Percentiles rank a stretch among this genome's conserved stretches.
Conservation (phyloP, 2,329 filamentous ascomycete genomes). For the Botrytis galanthina region DNA sequence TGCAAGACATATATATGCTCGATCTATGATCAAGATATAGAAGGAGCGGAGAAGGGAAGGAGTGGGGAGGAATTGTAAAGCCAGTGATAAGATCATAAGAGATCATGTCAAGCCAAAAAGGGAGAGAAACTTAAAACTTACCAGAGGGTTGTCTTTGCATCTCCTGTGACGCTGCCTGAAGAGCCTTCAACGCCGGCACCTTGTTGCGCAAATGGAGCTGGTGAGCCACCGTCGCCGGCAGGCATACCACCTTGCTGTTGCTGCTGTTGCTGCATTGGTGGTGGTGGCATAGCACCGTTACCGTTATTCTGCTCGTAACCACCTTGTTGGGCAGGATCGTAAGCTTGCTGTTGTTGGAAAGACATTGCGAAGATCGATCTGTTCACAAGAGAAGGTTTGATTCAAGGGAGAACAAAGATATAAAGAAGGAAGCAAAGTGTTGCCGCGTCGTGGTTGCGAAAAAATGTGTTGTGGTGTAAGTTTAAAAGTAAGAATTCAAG, state of each 20-base stretch:
- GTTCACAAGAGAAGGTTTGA: background rate
- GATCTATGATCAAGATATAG: background rate
- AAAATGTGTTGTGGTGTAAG: slow-evolving; percentile 12
- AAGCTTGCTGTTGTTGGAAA: slow-evolving; percentile 31
- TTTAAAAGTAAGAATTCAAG: slow-evolving; percentile 18
- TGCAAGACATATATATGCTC: slow-evolving; percentile 41
- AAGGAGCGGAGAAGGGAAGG: background rate
- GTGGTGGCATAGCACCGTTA: slow-evolving; percentile 43
- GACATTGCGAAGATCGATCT: slow-evolving; percentile 2
- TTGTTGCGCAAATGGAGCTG: slow-evolving; percentile 49
- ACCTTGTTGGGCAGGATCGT: slow-evolving; percentile 60
- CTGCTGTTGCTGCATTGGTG: slow-evolving; percentile 45
- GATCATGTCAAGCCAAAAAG: background rate
- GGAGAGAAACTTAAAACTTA: slow-evolving; percentile 38
- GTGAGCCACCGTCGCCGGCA: slow-evolving; percentile 59
- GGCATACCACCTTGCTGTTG: slow-evolving; percentile 29
- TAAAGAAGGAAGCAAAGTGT: slow-evolving; percentile 4
- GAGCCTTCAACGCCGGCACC: slow-evolving; percentile 37
- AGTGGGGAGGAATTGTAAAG: slow-evolving; percentile 42
- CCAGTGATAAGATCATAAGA: background rate
- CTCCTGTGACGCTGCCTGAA: slow-evolving; percentile 43
- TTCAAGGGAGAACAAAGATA: background rate
- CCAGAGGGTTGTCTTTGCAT: slow-evolving; percentile 57
- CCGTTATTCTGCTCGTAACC: slow-evolving; percentile 48
- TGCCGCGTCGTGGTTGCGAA: background rate